A percentile compares a stretch with the other conserved stretches of the same genome.
phyloP scores from a whole-genome alignment of 2,329 filamentous ascomycete genomes.

The Aspergillus texensis region DNA sequence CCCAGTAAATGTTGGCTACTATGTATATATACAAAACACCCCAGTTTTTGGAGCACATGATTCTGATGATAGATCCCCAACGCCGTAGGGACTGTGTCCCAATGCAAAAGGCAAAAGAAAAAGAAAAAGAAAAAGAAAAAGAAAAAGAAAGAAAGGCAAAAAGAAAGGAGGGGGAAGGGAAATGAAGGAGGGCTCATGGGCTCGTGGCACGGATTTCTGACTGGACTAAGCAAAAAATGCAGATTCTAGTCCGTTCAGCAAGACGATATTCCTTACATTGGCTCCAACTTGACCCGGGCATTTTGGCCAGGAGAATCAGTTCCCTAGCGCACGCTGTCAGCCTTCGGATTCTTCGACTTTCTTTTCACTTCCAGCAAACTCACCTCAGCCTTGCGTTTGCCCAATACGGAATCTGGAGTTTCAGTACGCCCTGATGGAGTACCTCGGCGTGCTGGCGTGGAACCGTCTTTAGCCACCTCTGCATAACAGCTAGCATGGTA shows the following conservation, averaged over 20 bases:
- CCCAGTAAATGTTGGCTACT: neutral
- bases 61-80: neutral
- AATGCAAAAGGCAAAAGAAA: conserved; percentile 2
- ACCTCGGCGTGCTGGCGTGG: conserved; percentile 32
- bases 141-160: conserved; percentile 5
- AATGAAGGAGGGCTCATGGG: too few relatives aligned
- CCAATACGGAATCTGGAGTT: conserved; percentile 68
- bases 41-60: neutral
- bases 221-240: neutral
- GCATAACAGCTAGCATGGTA: conserved; percentile 90
- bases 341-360: neutral
- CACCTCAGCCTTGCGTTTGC: conserved; percentile 76
- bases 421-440: conserved; percentile 44
- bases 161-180: neutral
- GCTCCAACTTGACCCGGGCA: conserved; percentile 45
- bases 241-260: neutral
- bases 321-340: conserved; percentile 22
- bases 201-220: neutral
- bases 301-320: conserved; percentile 40
- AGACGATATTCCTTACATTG: conserved; percentile 25
- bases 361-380: conserved; percentile 11
- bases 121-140: neutral
- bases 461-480: conserved; percentile 72
- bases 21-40: neutral
- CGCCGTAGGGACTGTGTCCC: neutral